phyloP scores from a whole-genome alignment of 768 basidiomycete genomes.

The Piloderma croceum region DNA sequence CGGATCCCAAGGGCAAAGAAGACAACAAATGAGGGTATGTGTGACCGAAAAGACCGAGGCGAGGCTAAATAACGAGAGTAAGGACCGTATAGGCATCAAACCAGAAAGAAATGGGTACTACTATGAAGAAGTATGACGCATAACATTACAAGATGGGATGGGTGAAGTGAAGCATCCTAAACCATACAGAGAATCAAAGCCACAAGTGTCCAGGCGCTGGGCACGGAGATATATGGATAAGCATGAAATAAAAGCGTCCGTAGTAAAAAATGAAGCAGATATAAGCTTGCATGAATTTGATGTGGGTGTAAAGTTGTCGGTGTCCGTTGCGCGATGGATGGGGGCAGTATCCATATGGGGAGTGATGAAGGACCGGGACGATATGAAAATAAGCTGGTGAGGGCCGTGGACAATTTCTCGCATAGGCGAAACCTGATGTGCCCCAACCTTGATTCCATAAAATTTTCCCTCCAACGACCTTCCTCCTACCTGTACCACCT shows the following conservation, averaged over 20 bases:
- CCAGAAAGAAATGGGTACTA: slow-evolving; percentile 16
- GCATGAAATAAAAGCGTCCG: slow-evolving; percentile 77
- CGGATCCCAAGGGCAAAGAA: slow-evolving; percentile 46
- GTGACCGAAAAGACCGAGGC: slow-evolving; percentile 20
- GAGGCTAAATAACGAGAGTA: no score
- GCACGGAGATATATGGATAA: slow-evolving; percentile 20
- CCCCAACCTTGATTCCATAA: slow-evolving; percentile 18
- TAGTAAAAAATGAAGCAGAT: slow-evolving; percentile 43
- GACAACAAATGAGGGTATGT: slow-evolving; percentile 46
- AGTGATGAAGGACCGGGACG: slow-evolving; percentile 23
- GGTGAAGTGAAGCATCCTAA: slow-evolving; percentile 8
- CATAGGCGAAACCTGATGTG: slow-evolving; percentile 16
- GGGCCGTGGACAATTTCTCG: slow-evolving; percentile 6
- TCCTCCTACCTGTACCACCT: slow-evolving; percentile 51
- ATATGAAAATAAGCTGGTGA: slow-evolving; percentile 9
- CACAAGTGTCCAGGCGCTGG: neutral
- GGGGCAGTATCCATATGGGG: slow-evolving; percentile 4
- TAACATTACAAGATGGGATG: slow-evolving; percentile 10
- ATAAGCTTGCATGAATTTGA: slow-evolving; percentile 24
- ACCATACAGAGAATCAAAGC: neutral
- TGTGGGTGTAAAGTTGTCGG: slow-evolving; percentile 1
- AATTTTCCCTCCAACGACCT: slow-evolving; percentile 50
- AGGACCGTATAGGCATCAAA: slow-evolving; percentile 18
- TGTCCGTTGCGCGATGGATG: neutral
- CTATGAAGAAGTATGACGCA: slow-evolving; percentile 11